Percentiles rank a stretch among this genome's conserved stretches.
These are phyloP conservation scores for Monosporascus ibericus DNA, from an alignment of 2,329 filamentous ascomycete genomes.

Conservation along the genomic window DNA sequence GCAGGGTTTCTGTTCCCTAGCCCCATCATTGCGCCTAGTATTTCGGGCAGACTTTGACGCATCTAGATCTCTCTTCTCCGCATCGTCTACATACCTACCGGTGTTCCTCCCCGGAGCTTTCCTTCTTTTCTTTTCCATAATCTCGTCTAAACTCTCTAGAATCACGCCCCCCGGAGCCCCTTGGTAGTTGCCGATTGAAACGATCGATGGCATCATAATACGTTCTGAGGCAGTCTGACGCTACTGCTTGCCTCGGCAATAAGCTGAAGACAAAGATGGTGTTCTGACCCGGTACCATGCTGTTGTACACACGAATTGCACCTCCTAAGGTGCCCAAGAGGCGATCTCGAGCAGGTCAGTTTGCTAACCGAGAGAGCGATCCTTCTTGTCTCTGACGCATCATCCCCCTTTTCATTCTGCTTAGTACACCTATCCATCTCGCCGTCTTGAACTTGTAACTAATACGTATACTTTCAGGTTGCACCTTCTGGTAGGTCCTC, in stretches of 20 bases:
- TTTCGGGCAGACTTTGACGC: not conserved
- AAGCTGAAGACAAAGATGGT: constrained; percentile 8
- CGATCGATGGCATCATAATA: not conserved
- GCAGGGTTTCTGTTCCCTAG: too few species aligned
- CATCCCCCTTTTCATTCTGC: not conserved
- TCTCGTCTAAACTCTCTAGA: not conserved
- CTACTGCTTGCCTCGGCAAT: not conserved
- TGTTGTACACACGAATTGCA: constrained; percentile 53
- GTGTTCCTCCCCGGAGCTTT: not conserved
- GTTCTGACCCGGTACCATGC: constrained; percentile 33
- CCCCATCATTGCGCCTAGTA: not conserved
- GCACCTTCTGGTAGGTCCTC: constrained; percentile 43
- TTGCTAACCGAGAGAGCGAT: not conserved
- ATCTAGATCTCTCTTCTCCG: not conserved
- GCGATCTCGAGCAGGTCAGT: constrained; percentile 54
- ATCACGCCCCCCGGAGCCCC: not conserved
- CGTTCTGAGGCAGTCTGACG: not conserved
- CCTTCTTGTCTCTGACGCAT: not conserved
- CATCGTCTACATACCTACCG: not conserved
- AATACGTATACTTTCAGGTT: constrained; percentile 33
- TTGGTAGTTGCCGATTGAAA: not conserved
- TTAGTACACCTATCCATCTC: not conserved
- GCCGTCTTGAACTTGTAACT: constrained; percentile 11
- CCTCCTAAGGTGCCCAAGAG: constrained; percentile 53
- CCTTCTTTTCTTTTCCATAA: not conserved